Evolutionary conservation across 345 rosid species (phyloP), one percentile per base, ranked within the genome.

Genomic region (Lepidium aucheri): DNA sequence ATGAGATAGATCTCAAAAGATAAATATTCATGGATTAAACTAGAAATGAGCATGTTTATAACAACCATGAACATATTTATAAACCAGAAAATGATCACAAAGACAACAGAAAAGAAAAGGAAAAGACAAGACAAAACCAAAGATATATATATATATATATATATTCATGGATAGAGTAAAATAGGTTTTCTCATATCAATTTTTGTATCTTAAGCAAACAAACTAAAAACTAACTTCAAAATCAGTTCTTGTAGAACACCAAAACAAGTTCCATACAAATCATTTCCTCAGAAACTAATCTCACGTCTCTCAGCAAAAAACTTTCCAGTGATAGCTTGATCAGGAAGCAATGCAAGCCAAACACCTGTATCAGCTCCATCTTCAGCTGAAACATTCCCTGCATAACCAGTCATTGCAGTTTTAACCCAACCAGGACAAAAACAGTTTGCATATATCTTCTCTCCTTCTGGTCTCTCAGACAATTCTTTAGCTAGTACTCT

Each of bases 401-500:
- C 86, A 90, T 94, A 94, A 42, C 95, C 88, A 0, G 97, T 90
- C 96, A 94, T 81, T 0, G 97, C 95, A n/a, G 97, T 94, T 81
- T 84, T 94, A 9, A 86, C 99, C 99, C 93, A 88, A 44, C 99
- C 99, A 0, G 99, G 99, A 70, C 99, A 94, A 78, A 81, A 94
- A 59, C 95, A 88, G 66, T 94, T 94, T 56, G 86, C 78, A 54
- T 78, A 82, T 53, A 94, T 86, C 80, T 86, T 88, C 74, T 81
- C 58, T 35, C 89, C 99, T 18, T 88, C 96, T 4, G 88, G 84
- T 42, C 89, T 86, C 52, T 83, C 78, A 0, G 76, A 72, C 6
- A 94, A 74, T 49, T 74, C 74, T 68, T 76, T 84, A 0, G 91
- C 93, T 82, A 88, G 45, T 43, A 88, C 54, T 73, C 96, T 77